Percentiles rank a stretch among this genome's conserved stretches.
Conservation (phyloP, 2,329 filamentous ascomycete genomes). For the Colletotrichum melonis region DNA sequence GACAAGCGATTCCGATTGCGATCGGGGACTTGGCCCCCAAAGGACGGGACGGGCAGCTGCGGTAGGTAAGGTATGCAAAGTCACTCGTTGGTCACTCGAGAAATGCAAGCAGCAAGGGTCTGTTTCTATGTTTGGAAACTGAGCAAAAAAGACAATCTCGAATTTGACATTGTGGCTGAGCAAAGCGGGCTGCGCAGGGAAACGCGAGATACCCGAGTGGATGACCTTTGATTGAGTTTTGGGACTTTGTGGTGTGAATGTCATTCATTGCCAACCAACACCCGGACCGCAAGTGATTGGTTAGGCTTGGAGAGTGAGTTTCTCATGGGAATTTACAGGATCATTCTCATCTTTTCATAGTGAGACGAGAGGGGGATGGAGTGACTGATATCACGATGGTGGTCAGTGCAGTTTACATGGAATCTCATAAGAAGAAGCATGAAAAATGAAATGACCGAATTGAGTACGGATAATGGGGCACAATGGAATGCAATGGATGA, state of each 20-base stretch:
- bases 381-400: neutral
- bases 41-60: neutral
- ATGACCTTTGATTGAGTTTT: neutral
- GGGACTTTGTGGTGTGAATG: too few species aligned
- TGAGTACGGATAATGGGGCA: neutral
- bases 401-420: neutral
- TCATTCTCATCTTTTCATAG: neutral
- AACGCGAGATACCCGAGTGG: neutral
- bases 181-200: neutral
- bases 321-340: neutral
- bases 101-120: neutral
- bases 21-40: neutral
- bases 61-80: neutral
- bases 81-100: neutral
- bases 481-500: neutral
- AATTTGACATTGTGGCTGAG: conserved; percentile 11
- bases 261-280: neutral
- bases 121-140: conserved; percentile 23
- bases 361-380: neutral
- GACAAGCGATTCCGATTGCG: conserved; percentile 14
- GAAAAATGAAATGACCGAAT: neutral
- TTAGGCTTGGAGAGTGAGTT: neutral
- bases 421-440: neutral
- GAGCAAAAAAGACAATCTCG: neutral
- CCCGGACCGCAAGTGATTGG: neutral